Evolutionary conservation across 2,329 filamentous ascomycete genomes (phyloP).

Genomic region (Blastomyces percursus): DNA sequence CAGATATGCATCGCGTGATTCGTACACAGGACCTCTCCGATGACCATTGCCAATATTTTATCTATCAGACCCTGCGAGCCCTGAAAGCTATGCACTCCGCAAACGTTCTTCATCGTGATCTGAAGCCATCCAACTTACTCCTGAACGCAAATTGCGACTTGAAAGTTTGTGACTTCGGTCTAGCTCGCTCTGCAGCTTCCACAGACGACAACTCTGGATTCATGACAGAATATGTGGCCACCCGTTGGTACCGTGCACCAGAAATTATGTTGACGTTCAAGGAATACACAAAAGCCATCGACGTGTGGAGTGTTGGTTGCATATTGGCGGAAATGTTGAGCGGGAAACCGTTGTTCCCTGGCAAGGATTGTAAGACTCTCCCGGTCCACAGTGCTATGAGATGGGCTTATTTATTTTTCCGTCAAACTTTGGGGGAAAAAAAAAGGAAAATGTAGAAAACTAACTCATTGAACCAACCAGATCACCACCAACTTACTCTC

Average conservation of each 20-base stretch:
- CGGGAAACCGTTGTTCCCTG: conserved; percentile 94
- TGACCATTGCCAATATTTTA: conserved; percentile 99
- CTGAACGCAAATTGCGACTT: conserved; percentile 98
- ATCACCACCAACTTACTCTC: conserved; percentile 94
- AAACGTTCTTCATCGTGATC: conserved; percentile 91
- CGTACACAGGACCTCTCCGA: conserved; percentile 97
- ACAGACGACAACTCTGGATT: conserved; percentile 99
- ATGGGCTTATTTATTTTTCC: not conserved
- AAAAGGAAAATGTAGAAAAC: not conserved
- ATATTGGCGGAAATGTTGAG: conserved; percentile 98
- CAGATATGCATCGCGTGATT: conserved; percentile 98
- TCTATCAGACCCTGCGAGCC: conserved; percentile 95
- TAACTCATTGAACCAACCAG: conserved; percentile 37
- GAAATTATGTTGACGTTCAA: conserved; percentile 99
- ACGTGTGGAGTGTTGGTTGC: conserved; percentile 97
- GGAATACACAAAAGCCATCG: conserved; percentile 99
- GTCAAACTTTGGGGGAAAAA: not conserved
- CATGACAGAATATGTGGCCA: conserved; percentile 99
- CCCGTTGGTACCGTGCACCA: conserved; percentile 95
- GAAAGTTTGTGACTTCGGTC: conserved; percentile 97
- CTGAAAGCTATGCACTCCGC: conserved; percentile 99
- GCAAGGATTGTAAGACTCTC: conserved; percentile 76
- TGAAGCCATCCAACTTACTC: conserved; percentile 94
- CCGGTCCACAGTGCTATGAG: not conserved
- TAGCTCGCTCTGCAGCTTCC: conserved; percentile 88